These are phyloP conservation scores for Alternaria triticina DNA, from an alignment of 2,329 filamentous ascomycete genomes.

Conservation along the genomic window DNA sequence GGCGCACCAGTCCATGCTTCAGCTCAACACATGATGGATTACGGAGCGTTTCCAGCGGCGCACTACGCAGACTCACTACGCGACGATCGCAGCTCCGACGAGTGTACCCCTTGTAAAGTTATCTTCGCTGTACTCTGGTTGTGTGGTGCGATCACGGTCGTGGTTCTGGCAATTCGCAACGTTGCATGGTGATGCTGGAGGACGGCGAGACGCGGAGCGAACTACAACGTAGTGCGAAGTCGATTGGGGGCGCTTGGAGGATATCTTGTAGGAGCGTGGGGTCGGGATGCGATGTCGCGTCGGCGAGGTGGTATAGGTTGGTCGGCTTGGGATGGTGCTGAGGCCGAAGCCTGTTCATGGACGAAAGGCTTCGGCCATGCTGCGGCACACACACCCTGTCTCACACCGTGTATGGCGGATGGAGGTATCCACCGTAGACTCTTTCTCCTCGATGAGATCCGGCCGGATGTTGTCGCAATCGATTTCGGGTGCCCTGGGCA, in stretches of 20 bases:
- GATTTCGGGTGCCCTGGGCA: no score
- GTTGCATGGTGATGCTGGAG: not conserved
- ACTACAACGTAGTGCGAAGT: no score
- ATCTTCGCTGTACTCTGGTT: not conserved
- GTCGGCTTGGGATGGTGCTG: not conserved
- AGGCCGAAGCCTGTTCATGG: no score
- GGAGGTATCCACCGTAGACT: no score
- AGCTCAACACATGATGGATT: not conserved
- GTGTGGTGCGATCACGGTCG: not conserved
- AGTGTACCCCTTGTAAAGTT: not conserved
- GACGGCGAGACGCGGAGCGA: not conserved
- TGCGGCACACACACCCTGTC: fast-evolving
- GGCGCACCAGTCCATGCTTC: not conserved
- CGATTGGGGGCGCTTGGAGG: no score
- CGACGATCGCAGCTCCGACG: fast-evolving
- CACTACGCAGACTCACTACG: not conserved
- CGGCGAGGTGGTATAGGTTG: not conserved
- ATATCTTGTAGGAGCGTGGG: no score
- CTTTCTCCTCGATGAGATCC: no score
- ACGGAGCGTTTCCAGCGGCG: not conserved
- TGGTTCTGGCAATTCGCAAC: not conserved
- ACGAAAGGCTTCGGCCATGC: no score
- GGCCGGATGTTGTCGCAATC: no score
- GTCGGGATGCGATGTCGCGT: not conserved
- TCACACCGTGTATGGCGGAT: not conserved